Conservation (phyloP, 257 asterid species). For the Rehmannia glutinosa region DNA sequence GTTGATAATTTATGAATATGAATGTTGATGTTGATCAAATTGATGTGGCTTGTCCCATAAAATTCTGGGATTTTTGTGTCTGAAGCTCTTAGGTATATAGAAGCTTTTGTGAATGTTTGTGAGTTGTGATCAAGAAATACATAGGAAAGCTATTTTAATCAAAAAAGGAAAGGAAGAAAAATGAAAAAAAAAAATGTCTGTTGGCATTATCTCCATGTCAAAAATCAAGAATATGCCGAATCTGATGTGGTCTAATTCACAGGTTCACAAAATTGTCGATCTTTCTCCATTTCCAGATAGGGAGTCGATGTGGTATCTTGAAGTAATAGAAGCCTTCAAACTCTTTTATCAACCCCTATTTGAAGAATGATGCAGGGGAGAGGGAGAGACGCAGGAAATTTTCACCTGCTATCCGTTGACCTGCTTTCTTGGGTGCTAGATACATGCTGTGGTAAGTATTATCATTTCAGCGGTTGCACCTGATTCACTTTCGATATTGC, state of each 20-base stretch:
- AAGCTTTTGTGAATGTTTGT: neutral
- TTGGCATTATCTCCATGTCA: neutral
- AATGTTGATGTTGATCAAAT: constrained; percentile 11
- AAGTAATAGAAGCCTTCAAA: constrained; percentile 79
- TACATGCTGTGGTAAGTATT: too few species aligned
- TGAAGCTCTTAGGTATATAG: neutral
- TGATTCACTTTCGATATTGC: neutral
- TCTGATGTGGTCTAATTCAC: constrained; percentile 20
- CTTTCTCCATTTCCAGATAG: constrained; percentile 74
- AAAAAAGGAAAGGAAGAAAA: neutral
- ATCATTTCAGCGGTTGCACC: too few species aligned
- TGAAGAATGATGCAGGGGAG: constrained; percentile 39
- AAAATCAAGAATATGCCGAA: neutral
- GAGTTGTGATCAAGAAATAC: neutral
- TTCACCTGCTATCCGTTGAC: neutral
- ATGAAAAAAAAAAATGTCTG: too few species aligned
- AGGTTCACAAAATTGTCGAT: constrained; percentile 94
- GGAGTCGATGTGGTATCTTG: constrained; percentile 97
- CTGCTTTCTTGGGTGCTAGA: neutral
- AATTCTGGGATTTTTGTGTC: too few species aligned
- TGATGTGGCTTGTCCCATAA: too few species aligned
- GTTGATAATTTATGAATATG: neutral
- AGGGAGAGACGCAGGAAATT: neutral
- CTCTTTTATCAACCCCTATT: constrained; percentile 61
- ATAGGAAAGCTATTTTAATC: neutral